Evolutionary conservation across 352 stramenopile species (phyloP).

Genomic region (Globisporangium nunn): DNA sequence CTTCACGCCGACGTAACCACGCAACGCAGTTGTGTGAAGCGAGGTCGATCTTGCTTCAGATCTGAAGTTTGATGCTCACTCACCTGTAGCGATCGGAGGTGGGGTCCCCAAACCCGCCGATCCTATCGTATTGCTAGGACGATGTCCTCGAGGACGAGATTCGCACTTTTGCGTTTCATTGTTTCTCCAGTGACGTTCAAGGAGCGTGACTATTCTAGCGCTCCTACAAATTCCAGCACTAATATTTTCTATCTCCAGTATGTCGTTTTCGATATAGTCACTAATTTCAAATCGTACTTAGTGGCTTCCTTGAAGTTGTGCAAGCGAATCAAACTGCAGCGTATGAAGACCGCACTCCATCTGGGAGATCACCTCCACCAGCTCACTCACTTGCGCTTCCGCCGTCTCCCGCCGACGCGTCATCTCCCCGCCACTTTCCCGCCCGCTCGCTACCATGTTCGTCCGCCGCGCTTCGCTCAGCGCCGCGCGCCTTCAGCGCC

Average conservation of each 20-base stretch:
- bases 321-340: neutral
- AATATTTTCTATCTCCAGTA: neutral
- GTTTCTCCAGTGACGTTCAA: slow-evolving; percentile 9
- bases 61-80: neutral
- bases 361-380: too few species aligned
- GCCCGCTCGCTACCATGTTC: slow-evolving; percentile 2
- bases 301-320: neutral
- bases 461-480: slow-evolving; percentile 11
- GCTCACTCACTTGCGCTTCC: neutral
- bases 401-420: neutral
- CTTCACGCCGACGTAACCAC: too few species aligned
- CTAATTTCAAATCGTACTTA: neutral
- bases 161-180: slow-evolving; percentile 8
- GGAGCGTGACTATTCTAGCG: slow-evolving; percentile 4
- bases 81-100: neutral
- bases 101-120: neutral
- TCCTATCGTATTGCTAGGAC: slow-evolving; percentile 1
- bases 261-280: slow-evolving; percentile 1
- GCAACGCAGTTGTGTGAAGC: too few species aligned
- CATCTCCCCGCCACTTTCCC: neutral
- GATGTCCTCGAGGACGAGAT: neutral
- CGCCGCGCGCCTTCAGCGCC: slow-evolving; percentile 9
- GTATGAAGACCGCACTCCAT: too few species aligned
- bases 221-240: neutral
- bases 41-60: too few species aligned